Conservation (phyloP, 1,284 basidiomycete species). For the Ustilago esculenta region DNA sequence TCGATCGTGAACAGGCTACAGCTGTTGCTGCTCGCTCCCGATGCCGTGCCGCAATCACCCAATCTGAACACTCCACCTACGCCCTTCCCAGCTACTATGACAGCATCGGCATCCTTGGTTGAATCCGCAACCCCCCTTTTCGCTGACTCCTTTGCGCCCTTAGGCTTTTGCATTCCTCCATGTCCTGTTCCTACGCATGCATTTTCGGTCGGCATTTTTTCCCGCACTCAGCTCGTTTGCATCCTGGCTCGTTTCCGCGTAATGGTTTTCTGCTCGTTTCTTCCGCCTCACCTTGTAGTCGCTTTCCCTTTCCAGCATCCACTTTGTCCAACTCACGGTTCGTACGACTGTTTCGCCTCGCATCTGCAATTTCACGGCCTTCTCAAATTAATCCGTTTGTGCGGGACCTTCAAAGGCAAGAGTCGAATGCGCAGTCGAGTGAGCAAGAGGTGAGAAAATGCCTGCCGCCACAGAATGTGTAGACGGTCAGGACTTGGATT, state of each 20-base stretch:
- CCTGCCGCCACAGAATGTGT: conserved; percentile 8
- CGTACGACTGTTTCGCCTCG: too few relatives aligned
- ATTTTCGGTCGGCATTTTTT: not conserved
- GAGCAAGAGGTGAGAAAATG: conserved; percentile 1
- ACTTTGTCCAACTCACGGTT: too few relatives aligned
- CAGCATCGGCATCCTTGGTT: conserved; percentile 45
- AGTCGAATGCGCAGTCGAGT: not conserved
- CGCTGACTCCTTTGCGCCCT: not conserved
- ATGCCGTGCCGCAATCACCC: conserved; percentile 24
- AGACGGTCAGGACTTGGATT: conserved; percentile 19
- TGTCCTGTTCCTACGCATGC: conserved; percentile 1
- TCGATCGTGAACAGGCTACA: conserved; percentile 35
- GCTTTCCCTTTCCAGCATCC: too few relatives aligned
- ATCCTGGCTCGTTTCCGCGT: not conserved
- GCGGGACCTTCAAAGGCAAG: too few relatives aligned
- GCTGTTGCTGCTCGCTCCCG: conserved; percentile 27
- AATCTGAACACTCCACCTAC: not conserved
- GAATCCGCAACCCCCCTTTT: too few relatives aligned
- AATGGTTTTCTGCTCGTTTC: not conserved
- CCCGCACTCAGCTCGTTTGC: not conserved
- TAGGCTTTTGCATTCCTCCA: not conserved
- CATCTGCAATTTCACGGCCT: too few relatives aligned
- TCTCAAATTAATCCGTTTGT: too few relatives aligned
- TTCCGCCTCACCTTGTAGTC: too few relatives aligned
- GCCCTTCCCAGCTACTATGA: conserved; percentile 41